Conservation (phyloP, 2,329 filamentous ascomycete species). For the Ophiosphaerella korrae region DNA sequence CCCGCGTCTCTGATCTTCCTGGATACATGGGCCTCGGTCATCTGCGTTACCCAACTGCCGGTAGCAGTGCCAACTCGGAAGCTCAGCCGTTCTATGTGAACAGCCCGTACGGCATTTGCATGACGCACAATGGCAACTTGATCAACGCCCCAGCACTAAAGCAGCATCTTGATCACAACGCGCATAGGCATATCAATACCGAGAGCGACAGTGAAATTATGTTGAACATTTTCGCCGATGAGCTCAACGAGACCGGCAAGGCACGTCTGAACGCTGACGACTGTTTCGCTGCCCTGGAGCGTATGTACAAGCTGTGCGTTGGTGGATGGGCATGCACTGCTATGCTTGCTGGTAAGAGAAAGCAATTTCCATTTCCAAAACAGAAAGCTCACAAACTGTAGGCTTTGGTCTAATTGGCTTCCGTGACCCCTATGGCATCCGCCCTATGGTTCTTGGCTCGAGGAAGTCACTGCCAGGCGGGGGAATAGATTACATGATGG, state of each 20-base stretch:
- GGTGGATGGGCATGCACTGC: slow-evolving; percentile 81
- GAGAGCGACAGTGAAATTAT: slow-evolving; percentile 87
- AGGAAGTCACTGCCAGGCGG: slow-evolving; percentile 69
- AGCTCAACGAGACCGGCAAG: slow-evolving; percentile 80
- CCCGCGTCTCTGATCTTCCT: slow-evolving; percentile 73
- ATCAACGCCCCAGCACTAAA: slow-evolving; percentile 77
- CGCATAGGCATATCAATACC: slow-evolving; percentile 86
- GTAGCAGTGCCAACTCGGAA: slow-evolving; percentile 81
- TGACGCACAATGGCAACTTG: slow-evolving; percentile 87
- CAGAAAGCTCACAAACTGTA: slow-evolving; percentile 29
- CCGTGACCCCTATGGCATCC: slow-evolving; percentile 79
- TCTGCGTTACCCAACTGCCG: slow-evolving; percentile 86
- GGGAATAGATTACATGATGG: slow-evolving; percentile 85
- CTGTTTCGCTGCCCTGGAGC: slow-evolving; percentile 71
- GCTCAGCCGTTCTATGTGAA: slow-evolving; percentile 95
- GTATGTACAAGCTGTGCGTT: slow-evolving; percentile 74
- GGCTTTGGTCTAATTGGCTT: slow-evolving; percentile 82
- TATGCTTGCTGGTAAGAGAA: slow-evolving; percentile 71
- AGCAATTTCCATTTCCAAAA: background rate
- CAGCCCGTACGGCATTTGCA: slow-evolving; percentile 77
- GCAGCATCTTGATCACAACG: slow-evolving; percentile 74
- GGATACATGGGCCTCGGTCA: slow-evolving; percentile 88
- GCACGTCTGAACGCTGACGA: slow-evolving; percentile 78
- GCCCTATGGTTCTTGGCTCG: slow-evolving; percentile 79
- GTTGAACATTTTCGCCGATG: slow-evolving; percentile 86